These are phyloP conservation scores for Pseudogymnoascus sp. DNA, from an alignment of 2,329 filamentous ascomycete species.

Conservation along the genomic window DNA sequence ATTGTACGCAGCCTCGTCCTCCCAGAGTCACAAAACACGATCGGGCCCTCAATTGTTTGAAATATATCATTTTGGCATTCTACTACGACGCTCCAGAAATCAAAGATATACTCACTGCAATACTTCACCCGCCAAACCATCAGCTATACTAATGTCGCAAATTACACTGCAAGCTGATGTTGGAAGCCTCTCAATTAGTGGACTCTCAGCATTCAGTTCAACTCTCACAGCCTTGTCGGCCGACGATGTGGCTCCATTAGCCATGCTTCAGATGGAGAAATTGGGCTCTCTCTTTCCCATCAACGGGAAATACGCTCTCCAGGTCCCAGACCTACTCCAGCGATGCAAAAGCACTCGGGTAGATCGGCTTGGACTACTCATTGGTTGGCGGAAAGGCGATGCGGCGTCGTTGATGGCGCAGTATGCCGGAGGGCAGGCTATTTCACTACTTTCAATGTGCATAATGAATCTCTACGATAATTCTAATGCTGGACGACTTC, in stretches of 20 bases:
- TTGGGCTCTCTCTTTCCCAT: conserved; percentile 14
- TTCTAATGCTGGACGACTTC: background rate
- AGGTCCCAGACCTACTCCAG: conserved; percentile 13
- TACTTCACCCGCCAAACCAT: background rate
- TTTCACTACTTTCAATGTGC: background rate
- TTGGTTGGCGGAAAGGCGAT: conserved; percentile 17
- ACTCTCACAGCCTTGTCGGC: conserved; percentile 15
- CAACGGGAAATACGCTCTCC: conserved; percentile 13
- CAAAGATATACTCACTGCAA: background rate
- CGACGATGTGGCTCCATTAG: conserved; percentile 15
- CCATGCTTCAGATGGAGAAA: conserved; percentile 17
- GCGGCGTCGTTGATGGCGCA: conserved; percentile 13
- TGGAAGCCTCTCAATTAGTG: background rate
- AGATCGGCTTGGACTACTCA: conserved; percentile 12
- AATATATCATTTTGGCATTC: background rate
- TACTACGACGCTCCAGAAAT: background rate
- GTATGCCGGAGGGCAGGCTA: background rate
- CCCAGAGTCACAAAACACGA: background rate
- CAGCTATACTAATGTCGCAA: background rate
- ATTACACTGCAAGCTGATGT: background rate
- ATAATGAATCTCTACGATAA: background rate
- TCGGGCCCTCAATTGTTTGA: background rate
- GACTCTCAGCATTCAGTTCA: background rate
- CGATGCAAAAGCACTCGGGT: conserved; percentile 10
- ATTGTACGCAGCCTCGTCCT: background rate